Percentiles rank a stretch among this genome's conserved stretches.
These are phyloP conservation scores for Fusarium napiforme DNA, from an alignment of 2,329 filamentous ascomycete species.

Conservation along the genomic window DNA sequence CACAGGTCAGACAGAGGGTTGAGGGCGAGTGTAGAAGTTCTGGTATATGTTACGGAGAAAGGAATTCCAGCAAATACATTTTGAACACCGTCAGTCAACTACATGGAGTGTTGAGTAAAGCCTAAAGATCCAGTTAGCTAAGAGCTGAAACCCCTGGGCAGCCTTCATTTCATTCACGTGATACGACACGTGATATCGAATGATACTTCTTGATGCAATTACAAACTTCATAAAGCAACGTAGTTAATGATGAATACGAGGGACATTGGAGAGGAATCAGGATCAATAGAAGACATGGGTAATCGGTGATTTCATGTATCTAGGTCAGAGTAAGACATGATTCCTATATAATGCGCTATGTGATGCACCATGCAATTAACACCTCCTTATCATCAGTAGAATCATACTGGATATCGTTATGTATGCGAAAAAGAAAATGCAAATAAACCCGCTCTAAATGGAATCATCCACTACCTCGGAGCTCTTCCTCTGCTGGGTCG, in stretches of 20 bases:
- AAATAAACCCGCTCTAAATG: slow-evolving; percentile 29
- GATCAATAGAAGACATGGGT: neutral
- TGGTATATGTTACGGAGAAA: neutral
- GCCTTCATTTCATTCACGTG: slow-evolving; percentile 6
- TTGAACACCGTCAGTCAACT: neutral
- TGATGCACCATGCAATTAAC: slow-evolving; percentile 24
- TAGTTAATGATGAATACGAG: neutral
- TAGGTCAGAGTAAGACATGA: slow-evolving; percentile 3
- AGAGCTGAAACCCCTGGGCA: neutral
- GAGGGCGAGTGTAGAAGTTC: neutral
- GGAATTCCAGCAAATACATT: neutral
- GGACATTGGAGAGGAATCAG: neutral
- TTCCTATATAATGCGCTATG: slow-evolving; percentile 23
- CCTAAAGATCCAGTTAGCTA: neutral
- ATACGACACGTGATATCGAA: neutral
- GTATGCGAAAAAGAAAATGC: slow-evolving; percentile 37
- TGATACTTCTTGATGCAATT: neutral
- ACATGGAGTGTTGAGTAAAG: neutral
- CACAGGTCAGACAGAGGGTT: neutral
- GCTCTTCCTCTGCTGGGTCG: slow-evolving; percentile 35
- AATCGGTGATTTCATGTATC: neutral
- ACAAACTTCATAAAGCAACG: neutral
- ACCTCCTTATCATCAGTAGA: slow-evolving; percentile 9
- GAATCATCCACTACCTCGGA: slow-evolving; percentile 14
- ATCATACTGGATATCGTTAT: slow-evolving; percentile 32